Conservation (phyloP, 257 asterid species). For the Lavandula angustifolia region DNA sequence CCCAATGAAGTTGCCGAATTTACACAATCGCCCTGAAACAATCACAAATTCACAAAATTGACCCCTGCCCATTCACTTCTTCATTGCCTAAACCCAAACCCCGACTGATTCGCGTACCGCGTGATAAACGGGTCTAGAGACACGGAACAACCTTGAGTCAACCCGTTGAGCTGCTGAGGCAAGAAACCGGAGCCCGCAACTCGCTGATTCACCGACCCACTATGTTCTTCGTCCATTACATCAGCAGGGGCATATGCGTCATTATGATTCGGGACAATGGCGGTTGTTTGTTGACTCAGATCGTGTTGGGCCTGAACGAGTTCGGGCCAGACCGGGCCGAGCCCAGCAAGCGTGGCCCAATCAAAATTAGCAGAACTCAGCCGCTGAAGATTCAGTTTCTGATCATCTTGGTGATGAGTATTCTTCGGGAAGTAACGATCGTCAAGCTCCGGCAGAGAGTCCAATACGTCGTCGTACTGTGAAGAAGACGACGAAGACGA, state of each 20-base stretch:
- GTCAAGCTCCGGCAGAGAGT: conserved; percentile 62
- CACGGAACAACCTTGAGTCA: conserved; percentile 17
- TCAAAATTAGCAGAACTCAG: conserved; percentile 66
- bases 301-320: conserved; percentile 29
- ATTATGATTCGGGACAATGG: conserved; percentile 23
- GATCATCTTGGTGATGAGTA: conserved; percentile 47
- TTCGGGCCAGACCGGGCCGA: conserved; percentile 42
- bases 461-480: conserved; percentile 69
- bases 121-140: conserved; percentile 53
- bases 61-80: neutral
- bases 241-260: conserved; percentile 41
- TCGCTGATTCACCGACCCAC: conserved; percentile 40
- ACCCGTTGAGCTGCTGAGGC: conserved; percentile 33
- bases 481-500: conserved; percentile 63
- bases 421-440: conserved; percentile 45
- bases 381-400: conserved; percentile 48
- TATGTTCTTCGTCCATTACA: conserved; percentile 30
- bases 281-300: neutral
- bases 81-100: conserved; percentile 53
- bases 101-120: conserved; percentile 52
- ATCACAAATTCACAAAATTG: no score
- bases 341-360: conserved; percentile 77
- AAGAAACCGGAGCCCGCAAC: conserved; percentile 33
- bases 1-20: no score
- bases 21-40: no score